Percentiles rank a stretch among this genome's conserved stretches.
Evolutionary conservation across 176 grass and related monocot species (phyloP).

Genomic region (Cenchrus americanus): DNA sequence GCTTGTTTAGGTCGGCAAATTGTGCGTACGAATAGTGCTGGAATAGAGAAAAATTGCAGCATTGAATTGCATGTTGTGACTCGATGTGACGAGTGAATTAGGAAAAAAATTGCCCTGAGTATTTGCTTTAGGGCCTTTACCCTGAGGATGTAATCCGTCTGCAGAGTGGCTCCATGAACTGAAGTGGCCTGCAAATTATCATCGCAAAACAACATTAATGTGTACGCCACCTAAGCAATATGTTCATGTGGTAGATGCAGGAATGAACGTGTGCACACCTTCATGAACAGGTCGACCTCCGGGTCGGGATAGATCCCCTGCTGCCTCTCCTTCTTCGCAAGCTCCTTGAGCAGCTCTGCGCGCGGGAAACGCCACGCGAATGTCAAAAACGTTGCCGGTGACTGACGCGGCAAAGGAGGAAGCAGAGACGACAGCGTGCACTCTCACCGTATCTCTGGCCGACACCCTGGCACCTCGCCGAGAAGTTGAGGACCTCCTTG

Average conservation of each 20-base stretch:
- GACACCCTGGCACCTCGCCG: slow-evolving; percentile 75
- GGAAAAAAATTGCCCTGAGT: no score
- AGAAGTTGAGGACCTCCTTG: slow-evolving; percentile 85
- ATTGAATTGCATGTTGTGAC: no score
- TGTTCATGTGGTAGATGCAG: no score
- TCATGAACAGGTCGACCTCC: slow-evolving; percentile 98
- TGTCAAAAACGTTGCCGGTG: no score
- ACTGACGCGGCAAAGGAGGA: neutral
- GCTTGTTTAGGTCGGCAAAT: no score
- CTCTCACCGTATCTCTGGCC: slow-evolving; percentile 70
- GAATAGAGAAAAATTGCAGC: no score
- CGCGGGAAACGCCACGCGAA: neutral
- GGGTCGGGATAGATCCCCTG: slow-evolving; percentile 72
- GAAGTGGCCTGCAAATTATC: slow-evolving; percentile 64
- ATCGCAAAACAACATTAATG: neutral
- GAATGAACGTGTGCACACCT: slow-evolving; percentile 42
- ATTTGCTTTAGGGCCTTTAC: slow-evolving; percentile 29
- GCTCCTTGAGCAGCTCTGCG: slow-evolving; percentile 74
- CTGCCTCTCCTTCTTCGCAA: slow-evolving; percentile 79
- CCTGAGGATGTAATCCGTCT: slow-evolving; percentile 86
- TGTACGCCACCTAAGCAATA: no score
- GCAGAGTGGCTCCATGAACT: slow-evolving; percentile 89
- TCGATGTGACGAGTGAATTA: no score
- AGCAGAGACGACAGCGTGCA: neutral
- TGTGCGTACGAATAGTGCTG: no score